Conservation (phyloP, 768 basidiomycete species). For the Krasilnikovozyma curviuscula region DNA sequence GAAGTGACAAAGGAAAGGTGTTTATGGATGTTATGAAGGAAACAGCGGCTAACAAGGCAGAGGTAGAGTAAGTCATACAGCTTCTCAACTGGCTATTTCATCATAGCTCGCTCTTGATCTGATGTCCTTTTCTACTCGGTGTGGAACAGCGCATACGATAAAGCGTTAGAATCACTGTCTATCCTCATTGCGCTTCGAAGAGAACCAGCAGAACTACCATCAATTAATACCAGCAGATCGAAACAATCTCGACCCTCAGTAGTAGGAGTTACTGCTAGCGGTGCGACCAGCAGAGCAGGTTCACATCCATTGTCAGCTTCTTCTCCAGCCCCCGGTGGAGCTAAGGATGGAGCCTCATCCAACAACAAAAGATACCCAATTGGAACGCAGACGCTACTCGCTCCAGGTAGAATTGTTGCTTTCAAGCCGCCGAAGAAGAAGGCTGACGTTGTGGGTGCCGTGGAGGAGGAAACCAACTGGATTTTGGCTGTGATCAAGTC, state of each 20-base stretch:
- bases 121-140: too few species aligned
- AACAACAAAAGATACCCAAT: constrained; percentile 19
- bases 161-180: not conserved
- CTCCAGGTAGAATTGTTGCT: constrained; percentile 25
- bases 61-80: too few species aligned
- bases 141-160: not conserved
- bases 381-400: constrained; percentile 26
- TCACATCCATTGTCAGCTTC: not conserved
- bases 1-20: too few species aligned
- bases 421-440: constrained; percentile 22
- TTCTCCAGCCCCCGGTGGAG: not conserved
- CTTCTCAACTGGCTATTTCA: too few species aligned
- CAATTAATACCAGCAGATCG: not conserved
- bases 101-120: too few species aligned
- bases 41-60: too few species aligned
- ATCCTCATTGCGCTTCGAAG: constrained; percentile 1
- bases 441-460: not conserved
- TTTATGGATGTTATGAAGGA: too few species aligned
- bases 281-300: not conserved
- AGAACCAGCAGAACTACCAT: not conserved
- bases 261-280: not conserved
- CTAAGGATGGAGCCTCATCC: not conserved
- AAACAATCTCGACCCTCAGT: not conserved
- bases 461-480: constrained; percentile 22
- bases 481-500: constrained; percentile 27